These are phyloP conservation scores for Hemisphaericaspora xylanilytica DNA, from an alignment of 1,139 yeast species.

Conservation along the genomic window DNA sequence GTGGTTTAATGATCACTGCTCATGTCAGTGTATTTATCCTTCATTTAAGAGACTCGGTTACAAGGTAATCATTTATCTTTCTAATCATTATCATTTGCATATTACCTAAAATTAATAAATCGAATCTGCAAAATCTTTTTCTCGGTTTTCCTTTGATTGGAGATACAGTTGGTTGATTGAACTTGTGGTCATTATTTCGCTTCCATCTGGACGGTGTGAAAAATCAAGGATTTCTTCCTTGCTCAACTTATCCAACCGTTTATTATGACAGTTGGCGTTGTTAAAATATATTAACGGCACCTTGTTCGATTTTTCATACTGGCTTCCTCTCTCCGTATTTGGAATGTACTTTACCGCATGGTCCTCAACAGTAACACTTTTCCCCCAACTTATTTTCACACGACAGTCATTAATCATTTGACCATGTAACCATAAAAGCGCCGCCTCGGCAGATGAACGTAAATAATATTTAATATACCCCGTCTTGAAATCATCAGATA, in stretches of 20 bases:
- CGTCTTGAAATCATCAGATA: constrained; percentile 21
- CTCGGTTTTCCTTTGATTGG: constrained; percentile 15
- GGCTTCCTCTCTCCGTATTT: constrained; percentile 7
- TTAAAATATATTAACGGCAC: constrained; percentile 21
- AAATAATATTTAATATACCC: constrained; percentile 29
- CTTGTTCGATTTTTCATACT: constrained; percentile 16
- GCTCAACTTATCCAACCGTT: constrained; percentile 20
- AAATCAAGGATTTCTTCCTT: constrained; percentile 13
- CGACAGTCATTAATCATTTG: constrained; percentile 29
- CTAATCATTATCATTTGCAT: no score
- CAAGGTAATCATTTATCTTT: no score
- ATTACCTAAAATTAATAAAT: constrained; percentile 10
- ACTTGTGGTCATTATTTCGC: constrained; percentile 19
- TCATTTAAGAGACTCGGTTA: no score
- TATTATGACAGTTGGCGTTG: constrained; percentile 7
- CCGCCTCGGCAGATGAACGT: constrained; percentile 38
- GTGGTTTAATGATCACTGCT: no score
- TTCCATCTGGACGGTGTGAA: constrained; percentile 16
- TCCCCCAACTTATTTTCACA: constrained; percentile 37
- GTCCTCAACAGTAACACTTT: constrained; percentile 9
- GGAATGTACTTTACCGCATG: constrained; percentile 11
- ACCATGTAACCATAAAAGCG: constrained; percentile 34
- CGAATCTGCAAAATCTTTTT: constrained; percentile 14
- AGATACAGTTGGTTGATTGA: constrained; percentile 20
- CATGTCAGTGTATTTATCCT: no score